phyloP scores from a whole-genome alignment of 345 rosid genomes.

The Xanthoceras sorbifolium region DNA sequence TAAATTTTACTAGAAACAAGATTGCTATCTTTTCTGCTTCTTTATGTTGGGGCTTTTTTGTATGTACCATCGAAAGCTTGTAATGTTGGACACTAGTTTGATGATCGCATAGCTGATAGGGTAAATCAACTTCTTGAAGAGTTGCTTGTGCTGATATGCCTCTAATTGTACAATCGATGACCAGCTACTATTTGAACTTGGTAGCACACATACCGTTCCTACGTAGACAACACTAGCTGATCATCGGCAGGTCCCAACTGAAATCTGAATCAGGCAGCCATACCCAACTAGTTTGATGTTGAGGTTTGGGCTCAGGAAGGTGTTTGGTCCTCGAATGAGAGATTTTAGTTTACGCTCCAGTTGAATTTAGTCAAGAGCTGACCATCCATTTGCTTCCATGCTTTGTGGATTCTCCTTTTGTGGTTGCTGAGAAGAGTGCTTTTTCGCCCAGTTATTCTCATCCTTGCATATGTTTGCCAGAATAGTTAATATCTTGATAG shows the following conservation, averaged over 20 bases:
- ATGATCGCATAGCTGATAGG: too few relatives aligned
- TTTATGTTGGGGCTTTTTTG: too few relatives aligned
- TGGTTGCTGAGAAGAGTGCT: constrained; percentile 7
- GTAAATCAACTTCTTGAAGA: too few relatives aligned
- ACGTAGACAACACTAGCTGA: constrained; percentile 45
- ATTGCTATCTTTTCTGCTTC: too few relatives aligned
- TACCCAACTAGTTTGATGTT: constrained; percentile 50
- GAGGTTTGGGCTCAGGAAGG: constrained; percentile 60
- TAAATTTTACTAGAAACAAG: too few relatives aligned
- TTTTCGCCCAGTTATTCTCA: neutral
- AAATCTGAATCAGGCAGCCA: constrained; percentile 53
- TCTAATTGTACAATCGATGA: constrained; percentile 41
- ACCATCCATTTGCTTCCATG: constrained; percentile 40
- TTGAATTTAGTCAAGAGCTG: constrained; percentile 41
- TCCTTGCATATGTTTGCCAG: too few relatives aligned
- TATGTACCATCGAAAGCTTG: neutral
- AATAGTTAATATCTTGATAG: too few relatives aligned
- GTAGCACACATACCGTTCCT: constrained; percentile 33
- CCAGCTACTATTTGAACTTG: constrained; percentile 43
- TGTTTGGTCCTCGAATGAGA: constrained; percentile 34
- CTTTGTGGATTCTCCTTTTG: constrained; percentile 2
- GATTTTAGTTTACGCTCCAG: constrained; percentile 21
- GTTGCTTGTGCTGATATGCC: constrained; percentile 41
- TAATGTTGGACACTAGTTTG: constrained; percentile 18
- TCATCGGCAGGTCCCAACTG: constrained; percentile 56